A percentile compares a stretch with the other conserved stretches of the same genome.
These are phyloP conservation scores for Fusarium sp. DNA, from an alignment of 2,329 filamentous ascomycete genomes.

Conservation along the genomic window DNA sequence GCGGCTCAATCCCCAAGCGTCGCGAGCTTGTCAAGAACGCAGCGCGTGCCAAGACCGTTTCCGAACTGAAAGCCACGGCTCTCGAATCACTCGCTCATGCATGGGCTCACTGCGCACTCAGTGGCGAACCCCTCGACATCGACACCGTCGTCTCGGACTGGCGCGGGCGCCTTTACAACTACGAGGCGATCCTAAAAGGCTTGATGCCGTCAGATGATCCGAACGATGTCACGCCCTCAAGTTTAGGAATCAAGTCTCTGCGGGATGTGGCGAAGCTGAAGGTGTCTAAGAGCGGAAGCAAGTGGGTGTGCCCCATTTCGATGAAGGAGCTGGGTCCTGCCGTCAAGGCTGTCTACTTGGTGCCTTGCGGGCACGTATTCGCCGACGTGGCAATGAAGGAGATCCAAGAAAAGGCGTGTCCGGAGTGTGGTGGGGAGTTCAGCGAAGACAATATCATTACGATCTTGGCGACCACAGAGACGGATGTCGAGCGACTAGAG, in stretches of 20 bases:
- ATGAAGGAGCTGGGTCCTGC: slow-evolving; percentile 85
- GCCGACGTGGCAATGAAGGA: slow-evolving; percentile 87
- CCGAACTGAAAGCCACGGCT: slow-evolving; percentile 88
- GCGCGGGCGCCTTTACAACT: slow-evolving; percentile 90
- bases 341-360: slow-evolving; percentile 86
- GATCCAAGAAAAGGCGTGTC: slow-evolving; percentile 72
- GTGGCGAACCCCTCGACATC: slow-evolving; percentile 75
- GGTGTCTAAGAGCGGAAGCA: slow-evolving; percentile 67
- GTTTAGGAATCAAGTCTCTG: slow-evolving; percentile 77
- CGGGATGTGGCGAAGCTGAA: slow-evolving; percentile 90
- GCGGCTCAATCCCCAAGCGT: slow-evolving; percentile 94
- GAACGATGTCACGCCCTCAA: slow-evolving; percentile 56
- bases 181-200: slow-evolving; percentile 83
- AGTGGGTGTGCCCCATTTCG: slow-evolving; percentile 88
- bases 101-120: slow-evolving; percentile 91
- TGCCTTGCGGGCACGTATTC: slow-evolving; percentile 96
- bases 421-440: slow-evolving; percentile 82
- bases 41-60: slow-evolving; percentile 82
- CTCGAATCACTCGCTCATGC: slow-evolving; percentile 87
- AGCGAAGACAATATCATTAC: slow-evolving; percentile 81
- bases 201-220: slow-evolving; percentile 71
- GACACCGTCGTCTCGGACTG: slow-evolving; percentile 86
- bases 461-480: slow-evolving; percentile 78
- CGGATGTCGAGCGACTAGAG: slow-evolving; percentile 76
- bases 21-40: slow-evolving; percentile 96